Base-by-base conservation (phyloP, 345 rosid genomes). In the Eutrema heterophyllum region DNA sequence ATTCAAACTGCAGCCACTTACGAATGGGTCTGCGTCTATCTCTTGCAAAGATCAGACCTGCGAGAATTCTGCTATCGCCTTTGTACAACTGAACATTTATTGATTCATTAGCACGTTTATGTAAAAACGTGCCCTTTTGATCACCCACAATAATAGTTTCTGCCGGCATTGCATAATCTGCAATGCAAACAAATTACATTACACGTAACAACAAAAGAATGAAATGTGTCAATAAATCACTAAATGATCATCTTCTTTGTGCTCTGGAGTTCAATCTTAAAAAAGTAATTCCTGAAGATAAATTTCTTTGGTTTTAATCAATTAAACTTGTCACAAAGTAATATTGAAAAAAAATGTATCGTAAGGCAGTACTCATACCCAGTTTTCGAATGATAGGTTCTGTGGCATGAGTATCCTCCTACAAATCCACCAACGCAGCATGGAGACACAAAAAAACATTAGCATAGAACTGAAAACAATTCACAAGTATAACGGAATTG, bases 131-230 rank as follows among this genome's bases (percentile, higher is more conserved):
- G 36, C 90, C 69, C 49, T 73, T 83, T 81, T 82, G 88, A 71
- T 87, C 88, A 56, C 98, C 97, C 71, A 81, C 86, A 73, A 91
- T 76, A 71, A 87, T 63, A 3, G 97, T 94, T 67, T 88, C 90
- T 75, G 30, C 76, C 18, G 90, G 80, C 91, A 89, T 72, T 38
- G 87, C 93, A 81, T 78, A 83, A 78, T 84, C 97, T 91, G 87
- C 73, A 52, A 81, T 43, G 67, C 33, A 62, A 12, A 62, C 40
- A 71, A 82, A 43, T 18, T 51, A 29, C 68, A 58, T 64, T 41
- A 71, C 43, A 70, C 56, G 4, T 43, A 27, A 66, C 68, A 43
- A 14, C 12, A 49, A 41, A 13, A 40, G 2, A 27, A 30, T 29
- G 52, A 40, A 30, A 43, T 55, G 45, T 27, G n/a, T 53, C 55